These are phyloP conservation scores for Penicillium diatomitis DNA, from an alignment of 495 filamentous ascomycete species.

Conservation along the genomic window DNA sequence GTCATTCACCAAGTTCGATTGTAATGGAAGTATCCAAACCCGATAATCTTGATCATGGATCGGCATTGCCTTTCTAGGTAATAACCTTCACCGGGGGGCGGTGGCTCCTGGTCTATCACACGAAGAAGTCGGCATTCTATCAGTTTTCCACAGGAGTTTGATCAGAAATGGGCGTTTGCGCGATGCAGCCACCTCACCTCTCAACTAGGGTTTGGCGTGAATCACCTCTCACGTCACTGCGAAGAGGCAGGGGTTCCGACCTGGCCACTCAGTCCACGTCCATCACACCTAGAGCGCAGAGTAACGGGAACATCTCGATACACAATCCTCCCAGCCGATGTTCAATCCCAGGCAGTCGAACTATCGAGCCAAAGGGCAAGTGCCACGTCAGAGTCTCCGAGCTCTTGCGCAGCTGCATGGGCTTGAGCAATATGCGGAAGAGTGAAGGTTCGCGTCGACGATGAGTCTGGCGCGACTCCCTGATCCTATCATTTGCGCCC, in stretches of 20 bases:
- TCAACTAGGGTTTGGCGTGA: too few relatives aligned
- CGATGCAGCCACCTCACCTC: too few relatives aligned
- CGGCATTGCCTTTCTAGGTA: constrained; percentile 11
- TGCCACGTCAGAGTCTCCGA: constrained; percentile 44
- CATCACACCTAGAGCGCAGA: constrained; percentile 5
- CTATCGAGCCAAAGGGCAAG: constrained; percentile 27
- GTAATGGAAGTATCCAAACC: constrained; percentile 30
- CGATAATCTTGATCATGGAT: constrained; percentile 24
- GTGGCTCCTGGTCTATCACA: too few relatives aligned
- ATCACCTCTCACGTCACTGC: too few relatives aligned
- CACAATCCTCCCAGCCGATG: constrained; percentile 20
- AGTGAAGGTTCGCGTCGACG: constrained; percentile 34
- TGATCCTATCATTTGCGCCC: constrained; percentile 31
- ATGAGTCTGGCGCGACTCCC: constrained; percentile 25
- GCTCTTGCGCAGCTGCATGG: constrained; percentile 40
- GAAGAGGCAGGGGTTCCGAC: too few relatives aligned
- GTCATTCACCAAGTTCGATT: constrained; percentile 2
- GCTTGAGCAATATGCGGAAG: constrained; percentile 32
- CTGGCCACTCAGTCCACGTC: too few relatives aligned
- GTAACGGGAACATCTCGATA: constrained; percentile 16
- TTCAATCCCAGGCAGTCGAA: constrained; percentile 18
- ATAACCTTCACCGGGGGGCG: not conserved
- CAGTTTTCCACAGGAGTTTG: too few relatives aligned
- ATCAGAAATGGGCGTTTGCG: too few relatives aligned
- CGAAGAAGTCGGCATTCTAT: too few relatives aligned